These are phyloP conservation scores for Blumeriella jaapii DNA, from an alignment of 2,329 filamentous ascomycete genomes.

Conservation along the genomic window DNA sequence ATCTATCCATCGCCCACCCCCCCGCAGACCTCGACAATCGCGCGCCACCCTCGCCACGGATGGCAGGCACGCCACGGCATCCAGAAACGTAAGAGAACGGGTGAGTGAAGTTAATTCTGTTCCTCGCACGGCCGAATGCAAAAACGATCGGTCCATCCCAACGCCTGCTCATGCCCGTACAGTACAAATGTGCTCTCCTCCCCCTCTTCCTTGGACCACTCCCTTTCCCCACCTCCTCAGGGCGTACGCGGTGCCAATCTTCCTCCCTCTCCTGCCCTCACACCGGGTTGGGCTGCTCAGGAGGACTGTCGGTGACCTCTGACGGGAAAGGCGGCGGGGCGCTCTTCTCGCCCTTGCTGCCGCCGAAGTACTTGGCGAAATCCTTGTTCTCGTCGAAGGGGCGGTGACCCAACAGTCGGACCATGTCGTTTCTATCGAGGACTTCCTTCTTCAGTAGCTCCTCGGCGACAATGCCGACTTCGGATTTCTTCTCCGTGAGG, in stretches of 20 bases:
- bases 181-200: constrained; percentile 1
- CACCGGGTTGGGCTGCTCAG: constrained; percentile 12
- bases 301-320: constrained; percentile 26
- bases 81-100: constrained; percentile 6
- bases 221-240: neutral
- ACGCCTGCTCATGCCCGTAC: constrained; percentile 5
- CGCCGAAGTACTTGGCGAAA: constrained; percentile 87
- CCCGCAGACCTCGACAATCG: neutral
- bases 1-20: too few relatives aligned
- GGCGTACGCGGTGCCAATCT: neutral
- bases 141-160: constrained; percentile 1
- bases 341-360: constrained; percentile 39
- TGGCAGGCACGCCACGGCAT: neutral
- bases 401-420: constrained; percentile 72
- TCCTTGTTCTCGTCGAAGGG: constrained; percentile 76
- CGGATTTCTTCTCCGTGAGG: constrained; percentile 72
- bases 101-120: constrained; percentile 8
- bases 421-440: constrained; percentile 81
- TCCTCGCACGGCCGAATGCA: neutral
- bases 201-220: neutral
- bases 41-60: neutral
- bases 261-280: too few relatives aligned
- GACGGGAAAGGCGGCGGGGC: constrained; percentile 45
- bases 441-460: constrained; percentile 89
- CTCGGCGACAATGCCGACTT: constrained; percentile 83